Base-by-base conservation (phyloP, 345 rosid species). In the Orychophragmus violaceus region DNA sequence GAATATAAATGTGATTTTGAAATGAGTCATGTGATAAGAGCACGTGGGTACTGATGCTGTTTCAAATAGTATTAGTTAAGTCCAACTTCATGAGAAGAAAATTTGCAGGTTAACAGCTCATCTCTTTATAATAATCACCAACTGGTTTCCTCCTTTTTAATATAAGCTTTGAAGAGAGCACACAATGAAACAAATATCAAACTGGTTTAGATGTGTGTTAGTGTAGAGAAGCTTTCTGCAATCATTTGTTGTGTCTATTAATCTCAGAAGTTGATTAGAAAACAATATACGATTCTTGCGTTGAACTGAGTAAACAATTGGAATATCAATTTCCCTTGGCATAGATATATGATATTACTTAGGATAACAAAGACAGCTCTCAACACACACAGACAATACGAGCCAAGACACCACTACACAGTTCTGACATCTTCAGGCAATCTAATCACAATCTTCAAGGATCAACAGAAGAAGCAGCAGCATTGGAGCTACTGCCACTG, bases 401-500 rank as follows among this genome's bases (percentile, higher is more conserved):
- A 62, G 63, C 71, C n/a, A n/a, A 64, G 60, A 65, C 54, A 58
- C 35, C 37, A 59, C 52, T 57, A 57, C 45, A 63, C 64, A 71
- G 18, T 56, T 56, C n/a, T 49, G 46, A 57, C 37, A 72, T 72
- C 61, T 64, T 57, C 66, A 72, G 37, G 66, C 66, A 72, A 64
- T 55, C 37, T 65, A 72, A 65, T 49, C 30, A 65, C 48, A 66
- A 35, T 2, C 30, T 61, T 81, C 75, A 85, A 71, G 72, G 84
- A 76, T 82, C 91, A 64, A 55, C 71, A 48, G 77, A 73, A 76
- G 85, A 66, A 76, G 85, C 73, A 66, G 64, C 59, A 77, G 82
- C 82, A 62, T 37, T 70, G 29, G 85, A 67, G 68, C 72, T 68
- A 59, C 76, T 58, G 33, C 71, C 32, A 76, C 66, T 37, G 49